Evolutionary conservation across 306 rosid genomes (phyloP).

Genomic region (Dryas alaskensis): DNA sequence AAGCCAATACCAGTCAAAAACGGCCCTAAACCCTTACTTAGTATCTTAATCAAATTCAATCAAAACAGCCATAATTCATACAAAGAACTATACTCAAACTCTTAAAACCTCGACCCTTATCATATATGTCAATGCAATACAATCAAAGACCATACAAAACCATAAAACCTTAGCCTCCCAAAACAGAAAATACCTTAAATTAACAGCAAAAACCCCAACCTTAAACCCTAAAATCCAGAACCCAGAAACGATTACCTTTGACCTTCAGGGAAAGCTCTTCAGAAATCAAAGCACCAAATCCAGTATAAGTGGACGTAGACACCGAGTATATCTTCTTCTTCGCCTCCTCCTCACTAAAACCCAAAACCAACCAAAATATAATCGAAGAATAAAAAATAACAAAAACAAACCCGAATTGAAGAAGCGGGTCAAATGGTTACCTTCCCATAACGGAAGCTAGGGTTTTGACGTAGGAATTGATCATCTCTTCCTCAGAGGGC

Average conservation of each 20-base stretch:
- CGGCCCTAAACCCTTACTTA: background rate
- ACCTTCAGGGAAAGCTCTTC: constrained; percentile 80
- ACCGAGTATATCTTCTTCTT: constrained; percentile 91
- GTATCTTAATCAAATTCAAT: background rate
- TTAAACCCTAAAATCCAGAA: constrained; percentile 14
- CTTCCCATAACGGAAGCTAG: constrained; percentile 74
- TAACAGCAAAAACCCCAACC: background rate
- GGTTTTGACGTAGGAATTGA: constrained; percentile 71
- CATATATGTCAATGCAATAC: background rate
- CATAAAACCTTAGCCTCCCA: constrained; percentile 1
- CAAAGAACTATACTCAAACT: background rate
- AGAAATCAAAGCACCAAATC: constrained; percentile 83
- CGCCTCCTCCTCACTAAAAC: constrained; percentile 82
- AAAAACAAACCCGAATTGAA: background rate
- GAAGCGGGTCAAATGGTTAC: constrained; percentile 21
- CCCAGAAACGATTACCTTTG: constrained; percentile 50
- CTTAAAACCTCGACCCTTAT: background rate
- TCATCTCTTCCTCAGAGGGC: constrained; percentile 85
- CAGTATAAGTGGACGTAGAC: constrained; percentile 61
- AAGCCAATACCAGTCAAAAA: background rate
- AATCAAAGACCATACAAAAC: constrained; percentile 15
- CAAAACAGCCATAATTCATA: background rate
- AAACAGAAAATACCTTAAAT: background rate
- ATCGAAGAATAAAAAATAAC: background rate
- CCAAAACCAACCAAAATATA: background rate